Evolutionary conservation across 352 stramenopile genomes (phyloP).

Genomic region (Phytophthora cryptogea): DNA sequence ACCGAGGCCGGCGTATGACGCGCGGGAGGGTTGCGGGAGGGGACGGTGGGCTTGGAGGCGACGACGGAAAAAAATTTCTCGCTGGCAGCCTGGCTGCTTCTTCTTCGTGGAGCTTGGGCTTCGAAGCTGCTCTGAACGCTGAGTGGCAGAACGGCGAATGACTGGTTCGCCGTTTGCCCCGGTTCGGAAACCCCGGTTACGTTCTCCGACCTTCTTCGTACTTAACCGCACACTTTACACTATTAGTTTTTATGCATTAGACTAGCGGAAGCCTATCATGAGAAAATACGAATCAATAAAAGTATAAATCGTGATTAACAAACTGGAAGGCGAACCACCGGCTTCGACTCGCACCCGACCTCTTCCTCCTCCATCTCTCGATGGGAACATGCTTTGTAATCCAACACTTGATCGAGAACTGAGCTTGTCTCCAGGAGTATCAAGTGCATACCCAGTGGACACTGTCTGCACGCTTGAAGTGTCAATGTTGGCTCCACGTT

Average conservation of each 20-base stretch:
- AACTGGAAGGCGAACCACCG: too few species aligned
- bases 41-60: background rate
- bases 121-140: conserved; percentile 2
- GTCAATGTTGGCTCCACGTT: background rate
- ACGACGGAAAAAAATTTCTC: conserved; percentile 5
- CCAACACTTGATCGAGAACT: conserved; percentile 1
- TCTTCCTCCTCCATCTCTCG: too few species aligned
- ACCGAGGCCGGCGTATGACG: background rate
- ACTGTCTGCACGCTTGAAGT: background rate
- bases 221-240: conserved; percentile 14
- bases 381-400: too few species aligned
- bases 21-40: background rate
- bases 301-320: too few species aligned
- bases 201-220: conserved; percentile 8
- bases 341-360: too few species aligned
- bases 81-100: conserved; percentile 14
- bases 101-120: conserved; percentile 11
- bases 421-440: background rate
- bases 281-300: too few species aligned
- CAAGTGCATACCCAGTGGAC: background rate
- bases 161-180: conserved; percentile 10
- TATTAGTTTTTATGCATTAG: too few species aligned
- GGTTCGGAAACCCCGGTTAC: conserved; percentile 15
- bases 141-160: conserved; percentile 12
- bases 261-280: too few species aligned